Base-by-base conservation (phyloP, 2,329 filamentous ascomycete genomes). In the Cladosporium sp. region DNA sequence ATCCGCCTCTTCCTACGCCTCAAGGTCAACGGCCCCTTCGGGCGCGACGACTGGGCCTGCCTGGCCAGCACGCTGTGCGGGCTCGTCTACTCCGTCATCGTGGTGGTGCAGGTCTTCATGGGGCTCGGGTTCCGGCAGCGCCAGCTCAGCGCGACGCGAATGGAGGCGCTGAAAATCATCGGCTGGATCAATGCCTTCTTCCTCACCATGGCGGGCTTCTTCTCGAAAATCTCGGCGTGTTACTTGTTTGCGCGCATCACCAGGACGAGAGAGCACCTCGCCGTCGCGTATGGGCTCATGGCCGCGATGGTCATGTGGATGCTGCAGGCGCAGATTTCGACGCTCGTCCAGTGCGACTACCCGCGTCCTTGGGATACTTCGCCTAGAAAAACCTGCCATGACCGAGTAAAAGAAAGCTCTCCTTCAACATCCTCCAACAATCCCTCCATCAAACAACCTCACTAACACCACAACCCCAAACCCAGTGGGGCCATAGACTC, bases 21-120 rank as follows among this genome's bases (percentile, higher is more conserved):
- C 3, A 59, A 54, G 44, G 56, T 65, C 56, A 64, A 62, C 27
- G 62, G 61, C 1, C 63, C 63, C 0, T 55, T 64, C 12, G 59
- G 62, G 9, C 58, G 50, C 37, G 63, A 65, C 29, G 62, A 65
- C 47, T 50, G 43, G 24, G 51, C 58, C 4, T 65, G 63, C 51
- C 43, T 49, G 8, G 43, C 52, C 1, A 61, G 61, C 12, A 65
- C 62, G 1, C 37, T 61, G 13, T 49, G 60, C 20, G 61, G 55
- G 8, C 24, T 59, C 37, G 12, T 50, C 5, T 47, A 60, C 24
- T 59, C 58, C n/a, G 8, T 40, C 7, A 9, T 61, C 0, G 53
- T 53, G 3, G 52, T 64, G 11, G 39, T 45, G 4, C 48, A 61
- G 27, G 55, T 61, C 4, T 56, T 48, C 8, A 42, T 54, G 4